A percentile compares a stretch with the other conserved stretches of the same genome.
Evolutionary conservation across 805 yeast genomes (phyloP).

Genomic region (Kodamaea sagamina): DNA sequence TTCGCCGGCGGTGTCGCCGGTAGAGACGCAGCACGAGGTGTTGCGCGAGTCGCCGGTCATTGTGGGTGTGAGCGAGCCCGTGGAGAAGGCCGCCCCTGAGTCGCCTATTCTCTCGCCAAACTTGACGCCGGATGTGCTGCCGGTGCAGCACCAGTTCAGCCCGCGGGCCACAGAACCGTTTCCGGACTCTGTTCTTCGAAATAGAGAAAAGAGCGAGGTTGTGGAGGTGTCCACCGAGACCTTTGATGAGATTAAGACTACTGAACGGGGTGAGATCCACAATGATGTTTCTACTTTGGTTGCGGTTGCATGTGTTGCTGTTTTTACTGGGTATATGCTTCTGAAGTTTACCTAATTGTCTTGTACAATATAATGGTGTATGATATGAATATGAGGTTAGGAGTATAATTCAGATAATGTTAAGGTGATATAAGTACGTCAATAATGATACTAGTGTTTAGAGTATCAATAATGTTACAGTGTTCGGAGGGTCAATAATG

Average conservation of each 20-base stretch:
- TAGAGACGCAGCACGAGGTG: not conserved
- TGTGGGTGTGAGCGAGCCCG: too few species aligned
- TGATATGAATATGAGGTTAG: not conserved
- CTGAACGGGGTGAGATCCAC: not conserved
- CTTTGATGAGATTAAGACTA: not conserved
- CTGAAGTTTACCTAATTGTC: not conserved
- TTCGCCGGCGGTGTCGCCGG: slow-evolving; percentile 8
- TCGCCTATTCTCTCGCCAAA: slow-evolving; percentile 7
- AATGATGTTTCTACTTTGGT: slow-evolving; percentile 1
- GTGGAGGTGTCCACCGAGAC: not conserved
- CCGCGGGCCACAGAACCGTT: too few species aligned
- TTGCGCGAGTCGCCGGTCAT: too few species aligned
- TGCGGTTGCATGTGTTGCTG: slow-evolving; percentile 6
- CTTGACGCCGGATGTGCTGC: slow-evolving; percentile 2
- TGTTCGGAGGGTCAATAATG: too few species aligned
- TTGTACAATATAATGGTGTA: not conserved
- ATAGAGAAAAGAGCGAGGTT: not conserved
- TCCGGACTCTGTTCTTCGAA: slow-evolving; percentile 3
- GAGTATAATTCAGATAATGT: too few species aligned
- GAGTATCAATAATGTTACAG: too few species aligned
- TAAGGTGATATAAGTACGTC: too few species aligned
- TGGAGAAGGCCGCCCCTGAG: too few species aligned
- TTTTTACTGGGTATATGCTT: slow-evolving; percentile 3
- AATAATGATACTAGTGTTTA: too few species aligned
- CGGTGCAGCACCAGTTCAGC: not conserved